Base-by-base conservation (phyloP, 2,329 filamentous ascomycete species). In the Trichoderma polysporum region DNA sequence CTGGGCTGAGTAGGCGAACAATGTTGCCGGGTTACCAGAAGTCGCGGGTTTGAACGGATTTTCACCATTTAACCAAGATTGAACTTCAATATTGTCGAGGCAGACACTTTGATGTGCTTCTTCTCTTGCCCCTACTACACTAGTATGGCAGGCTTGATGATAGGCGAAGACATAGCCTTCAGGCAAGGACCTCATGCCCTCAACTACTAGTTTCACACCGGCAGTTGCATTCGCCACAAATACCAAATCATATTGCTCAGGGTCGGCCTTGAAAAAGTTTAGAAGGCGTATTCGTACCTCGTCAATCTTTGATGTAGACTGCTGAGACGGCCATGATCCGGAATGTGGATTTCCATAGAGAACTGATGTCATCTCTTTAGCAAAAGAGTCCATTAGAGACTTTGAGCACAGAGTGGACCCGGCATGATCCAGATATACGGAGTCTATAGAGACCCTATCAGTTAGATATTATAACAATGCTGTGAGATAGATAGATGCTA, bases 311-410 rank as follows among this genome's bases (percentile, higher is more conserved):
- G 85, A 83, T 0, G 91, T 90, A 0, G 92, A 90, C 35, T 89
- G 83, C 74, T 95, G 92, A 0, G 94, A 97, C 2, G 93, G 90
- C 15, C 85, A 81, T 2, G 94, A 97, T 58, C 88, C 90, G 0
- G 94, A 97, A 78, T 98, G 94, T 0, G 94, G 94, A 70, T 98
- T 98, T 41, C 94, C 94, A 71, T 94, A 93, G 0, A 98, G 82
- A 72, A 89, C 91, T 4, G 86, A 82, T 29, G 90, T 89, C 85
- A 97, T 90, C 68, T 95, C 91, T n/a, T 80, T 77, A 9, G 92
- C 88, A 78, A 97, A 97, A 27, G 81, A 83, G 70, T 94, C 90
- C 77, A 98, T 89, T 27, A 95, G 79, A 33, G 91, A 93, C 76
- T 91, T 94, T 49, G 93, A 83, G 75, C 91, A 92, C 1, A 91